Base-by-base conservation (phyloP, 2,329 filamentous ascomycete species). In the Ophiostoma sp. region DNA sequence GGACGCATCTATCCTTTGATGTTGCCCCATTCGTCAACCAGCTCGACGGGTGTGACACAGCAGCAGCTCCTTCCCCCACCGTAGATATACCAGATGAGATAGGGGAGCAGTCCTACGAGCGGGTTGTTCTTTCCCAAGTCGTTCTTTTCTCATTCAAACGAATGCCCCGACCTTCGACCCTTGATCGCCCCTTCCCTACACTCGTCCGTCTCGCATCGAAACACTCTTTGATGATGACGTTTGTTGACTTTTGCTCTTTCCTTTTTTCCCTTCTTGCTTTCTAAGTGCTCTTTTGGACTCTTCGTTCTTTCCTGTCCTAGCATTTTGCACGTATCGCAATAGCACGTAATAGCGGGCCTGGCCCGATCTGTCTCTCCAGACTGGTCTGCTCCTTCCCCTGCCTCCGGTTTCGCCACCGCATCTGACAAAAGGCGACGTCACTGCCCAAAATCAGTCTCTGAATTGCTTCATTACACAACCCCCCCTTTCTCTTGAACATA, bases 371-470 rank as follows among this genome's bases (percentile, higher is more conserved):
- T 15, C 19, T 64, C 31, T 1, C 59, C 61, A 45, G 36, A 7
- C 5, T 42, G 7, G 28, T 55, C 55, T 22, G 36, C 22, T 8
- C 61, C 22, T 42, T 42, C 59, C 59, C 19, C 36, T 50, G 25
- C 15, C 36, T 17, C 22, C 57, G 2, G n/a, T 52, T 50, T 71
- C 45, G 70, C 57, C 70, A 64, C 70, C 57, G 28, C 57, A 71
- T 61, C 70, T 28, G 31, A 39, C 57, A 64, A 9, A 39, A 22
- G 7, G 19, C 59, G 31, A 72, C 70, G 70, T 68, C 70, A 72
- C 70, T 39, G 61, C 45, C 28, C 45, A 28, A n/a, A 17, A 55
- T 12, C 55, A 31, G n/a, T 25, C 48, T 57, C 45, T 33, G 31
- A 57, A 68, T 68, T 68, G 59, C 61, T 50, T 72, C 70, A 55